Percentiles rank a stretch among this genome's conserved stretches.
phyloP scores from a whole-genome alignment of 768 basidiomycete species.

The Suillus cothurnatus region DNA sequence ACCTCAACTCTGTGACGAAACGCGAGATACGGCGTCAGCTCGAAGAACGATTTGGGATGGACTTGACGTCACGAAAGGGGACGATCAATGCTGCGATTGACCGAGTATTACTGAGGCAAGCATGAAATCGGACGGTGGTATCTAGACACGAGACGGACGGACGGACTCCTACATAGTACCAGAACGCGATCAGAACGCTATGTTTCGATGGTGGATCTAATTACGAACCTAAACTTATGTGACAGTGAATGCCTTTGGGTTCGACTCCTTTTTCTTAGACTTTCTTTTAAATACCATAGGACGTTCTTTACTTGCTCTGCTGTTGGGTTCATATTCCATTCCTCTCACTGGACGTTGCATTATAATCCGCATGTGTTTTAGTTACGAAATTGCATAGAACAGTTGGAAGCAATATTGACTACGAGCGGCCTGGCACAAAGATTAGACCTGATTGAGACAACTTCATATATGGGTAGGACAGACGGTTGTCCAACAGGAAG shows the following conservation, averaged over 20 bases:
- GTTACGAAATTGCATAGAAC: background rate
- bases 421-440: too few species aligned
- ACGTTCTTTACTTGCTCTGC: conserved; percentile 11
- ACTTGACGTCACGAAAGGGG: conserved; percentile 69
- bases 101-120: conserved; percentile 59
- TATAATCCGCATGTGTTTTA: conserved; percentile 12
- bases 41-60: conserved; percentile 81
- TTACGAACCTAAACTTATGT: conserved; percentile 6
- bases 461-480: too few species aligned
- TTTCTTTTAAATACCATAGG: conserved; percentile 7
- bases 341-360: conserved; percentile 9
- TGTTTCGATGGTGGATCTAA: conserved; percentile 13
- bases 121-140: conserved; percentile 12
- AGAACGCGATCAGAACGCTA: conserved; percentile 7
- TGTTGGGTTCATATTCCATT: conserved; percentile 6
- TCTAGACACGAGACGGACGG: conserved; percentile 5
- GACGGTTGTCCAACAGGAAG: too few species aligned
- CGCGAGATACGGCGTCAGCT: conserved; percentile 83
- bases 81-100: conserved; percentile 82
- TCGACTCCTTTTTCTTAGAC: background rate
- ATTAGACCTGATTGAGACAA: too few species aligned
- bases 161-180: conserved; percentile 2
- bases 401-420: background rate
- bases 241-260: conserved; percentile 1
- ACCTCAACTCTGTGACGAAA: conserved; percentile 91